Conservation (phyloP, 2,329 filamentous ascomycete genomes). For the Phaeosphaeria sp. region DNA sequence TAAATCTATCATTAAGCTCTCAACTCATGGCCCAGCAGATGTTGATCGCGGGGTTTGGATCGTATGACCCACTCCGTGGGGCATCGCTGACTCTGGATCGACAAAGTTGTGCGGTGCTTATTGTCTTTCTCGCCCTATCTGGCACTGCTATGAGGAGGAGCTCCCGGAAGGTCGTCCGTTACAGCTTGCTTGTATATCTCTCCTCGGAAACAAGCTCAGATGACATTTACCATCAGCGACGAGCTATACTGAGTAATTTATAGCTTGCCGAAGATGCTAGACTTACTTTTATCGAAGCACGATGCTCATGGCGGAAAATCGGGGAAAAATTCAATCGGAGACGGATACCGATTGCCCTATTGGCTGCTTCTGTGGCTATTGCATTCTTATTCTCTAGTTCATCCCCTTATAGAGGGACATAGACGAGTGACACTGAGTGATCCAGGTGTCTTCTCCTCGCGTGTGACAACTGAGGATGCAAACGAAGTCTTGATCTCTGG, state of each 20-base stretch:
- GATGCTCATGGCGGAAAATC: slow-evolving; percentile 21
- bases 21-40: not conserved
- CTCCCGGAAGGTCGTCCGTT: slow-evolving; percentile 23
- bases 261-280: slow-evolving; percentile 14
- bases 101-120: slow-evolving; percentile 18
- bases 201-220: slow-evolving; percentile 22
- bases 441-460: slow-evolving; percentile 40
- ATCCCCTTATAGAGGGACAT: not conserved
- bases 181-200: slow-evolving; percentile 11
- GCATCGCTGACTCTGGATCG: slow-evolving; percentile 23
- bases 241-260: slow-evolving; percentile 43
- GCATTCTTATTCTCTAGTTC: slow-evolving; percentile 27
- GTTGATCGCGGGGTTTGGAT: not conserved
- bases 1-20: not conserved
- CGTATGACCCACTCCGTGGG: slow-evolving; percentile 3
- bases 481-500: slow-evolving; percentile 41
- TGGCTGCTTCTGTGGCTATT: slow-evolving; percentile 20
- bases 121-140: slow-evolving; percentile 32
- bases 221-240: slow-evolving; percentile 40
- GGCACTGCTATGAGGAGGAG: slow-evolving; percentile 15
- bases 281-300: slow-evolving; percentile 2
- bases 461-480: slow-evolving; percentile 35
- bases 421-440: not conserved
- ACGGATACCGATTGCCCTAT: slow-evolving; percentile 21
- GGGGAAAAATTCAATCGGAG: slow-evolving; percentile 14